Conservation (phyloP, 2,329 filamentous ascomycete genomes). For the Aspergillus versicolor region DNA sequence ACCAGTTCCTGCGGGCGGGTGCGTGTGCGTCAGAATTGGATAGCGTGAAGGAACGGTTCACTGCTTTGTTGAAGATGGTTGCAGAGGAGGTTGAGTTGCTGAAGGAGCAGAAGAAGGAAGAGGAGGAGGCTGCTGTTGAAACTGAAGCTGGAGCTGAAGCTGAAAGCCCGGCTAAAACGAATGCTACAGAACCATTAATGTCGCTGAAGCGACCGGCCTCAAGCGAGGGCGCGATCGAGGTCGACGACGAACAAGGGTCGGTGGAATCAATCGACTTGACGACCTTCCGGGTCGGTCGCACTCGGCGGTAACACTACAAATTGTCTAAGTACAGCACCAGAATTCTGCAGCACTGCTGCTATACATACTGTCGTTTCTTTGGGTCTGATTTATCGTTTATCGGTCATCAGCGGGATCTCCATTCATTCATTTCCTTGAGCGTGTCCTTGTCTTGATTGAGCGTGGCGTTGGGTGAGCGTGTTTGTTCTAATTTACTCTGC, state of each 20-base stretch:
- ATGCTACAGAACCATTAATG: background rate
- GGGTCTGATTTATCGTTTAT: conserved; percentile 3
- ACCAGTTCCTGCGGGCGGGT: conserved; percentile 84
- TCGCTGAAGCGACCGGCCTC: conserved; percentile 8
- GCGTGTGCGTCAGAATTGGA: conserved; percentile 76
- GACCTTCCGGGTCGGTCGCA: conserved; percentile 19
- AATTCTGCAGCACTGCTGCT: too few species aligned
- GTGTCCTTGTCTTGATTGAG: conserved; percentile 18
- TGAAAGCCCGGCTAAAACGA: background rate
- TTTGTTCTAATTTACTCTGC: conserved; percentile 5
- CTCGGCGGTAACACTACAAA: conserved; percentile 3
- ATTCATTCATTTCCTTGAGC: conserved; percentile 15
- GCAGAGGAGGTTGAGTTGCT: conserved; percentile 60
- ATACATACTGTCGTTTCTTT: conserved; percentile 11
- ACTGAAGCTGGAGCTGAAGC: background rate
- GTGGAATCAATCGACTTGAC: conserved; percentile 21
- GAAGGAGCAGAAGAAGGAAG: conserved; percentile 48
- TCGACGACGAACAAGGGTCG: conserved; percentile 19
- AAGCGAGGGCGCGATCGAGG: conserved; percentile 16
- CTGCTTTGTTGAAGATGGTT: conserved; percentile 62
- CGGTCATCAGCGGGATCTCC: background rate
- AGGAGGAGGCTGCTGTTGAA: conserved; percentile 22
- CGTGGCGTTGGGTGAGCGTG: conserved; percentile 21
- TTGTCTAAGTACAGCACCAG: background rate
- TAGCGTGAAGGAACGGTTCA: conserved; percentile 65